Conservation (phyloP, 768 basidiomycete genomes). For the Hemileccinum rubropunctum region DNA sequence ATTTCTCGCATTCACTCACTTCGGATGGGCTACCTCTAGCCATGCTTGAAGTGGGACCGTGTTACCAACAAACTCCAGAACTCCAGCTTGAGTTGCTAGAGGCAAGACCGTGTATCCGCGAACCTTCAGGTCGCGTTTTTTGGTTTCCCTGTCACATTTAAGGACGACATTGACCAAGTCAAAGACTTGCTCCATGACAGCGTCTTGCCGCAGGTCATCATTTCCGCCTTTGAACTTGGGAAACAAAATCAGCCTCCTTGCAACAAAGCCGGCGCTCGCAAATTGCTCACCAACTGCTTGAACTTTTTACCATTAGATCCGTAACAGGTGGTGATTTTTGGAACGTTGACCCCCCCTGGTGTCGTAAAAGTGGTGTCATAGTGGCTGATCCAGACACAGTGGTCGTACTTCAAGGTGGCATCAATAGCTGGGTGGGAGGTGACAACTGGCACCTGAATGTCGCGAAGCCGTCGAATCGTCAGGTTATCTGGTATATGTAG, state of each 20-base stretch:
- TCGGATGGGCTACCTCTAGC: constrained; percentile 60
- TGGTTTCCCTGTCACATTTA: constrained; percentile 68
- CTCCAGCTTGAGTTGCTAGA: constrained; percentile 71
- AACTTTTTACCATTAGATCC: constrained; percentile 65
- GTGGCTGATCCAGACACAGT: constrained; percentile 63
- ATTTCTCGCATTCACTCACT: constrained; percentile 37
- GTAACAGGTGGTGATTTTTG: constrained; percentile 75
- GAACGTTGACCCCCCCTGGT: constrained; percentile 78
- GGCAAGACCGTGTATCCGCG: constrained; percentile 90
- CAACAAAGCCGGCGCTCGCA: background rate
- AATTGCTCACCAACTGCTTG: constrained; percentile 70
- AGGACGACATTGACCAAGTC: constrained; percentile 82
- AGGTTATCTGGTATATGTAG: constrained; percentile 44
- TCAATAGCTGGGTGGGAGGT: constrained; percentile 73
- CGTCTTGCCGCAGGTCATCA: constrained; percentile 95
- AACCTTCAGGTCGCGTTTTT: constrained; percentile 66
- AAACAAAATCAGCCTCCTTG: constrained; percentile 3
- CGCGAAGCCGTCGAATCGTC: constrained; percentile 45
- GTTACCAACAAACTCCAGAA: constrained; percentile 88
- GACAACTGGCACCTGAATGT: constrained; percentile 78
- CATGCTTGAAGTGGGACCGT: constrained; percentile 64
- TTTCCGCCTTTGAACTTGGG: constrained; percentile 85
- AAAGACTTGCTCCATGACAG: constrained; percentile 99
- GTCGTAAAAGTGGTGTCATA: constrained; percentile 59
- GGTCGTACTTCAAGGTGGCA: constrained; percentile 60